Evolutionary conservation across 2,329 filamentous ascomycete species (phyloP), one percentile per base, ranked within the genome.

Genomic region (Colletotrichum truncatum): DNA sequence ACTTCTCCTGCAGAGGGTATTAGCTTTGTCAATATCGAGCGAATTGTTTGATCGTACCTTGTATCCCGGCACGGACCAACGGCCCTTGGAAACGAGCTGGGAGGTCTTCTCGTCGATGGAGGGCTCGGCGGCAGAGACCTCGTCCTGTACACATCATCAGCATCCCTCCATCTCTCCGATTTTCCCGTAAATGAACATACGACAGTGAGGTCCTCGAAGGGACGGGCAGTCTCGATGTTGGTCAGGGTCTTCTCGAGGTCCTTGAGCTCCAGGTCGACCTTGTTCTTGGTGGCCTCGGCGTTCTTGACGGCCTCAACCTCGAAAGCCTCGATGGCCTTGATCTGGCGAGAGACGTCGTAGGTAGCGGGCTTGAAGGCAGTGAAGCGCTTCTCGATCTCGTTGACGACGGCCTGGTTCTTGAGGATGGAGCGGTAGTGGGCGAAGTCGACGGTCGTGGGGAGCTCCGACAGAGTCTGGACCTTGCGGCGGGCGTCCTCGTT

Each of bases 401-500:
- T 91, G 79, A 99, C 81, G 77, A 99, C 87, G 77, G 93, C 91
- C 84, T 93, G 90, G 92, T 99, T 99, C 90, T 98, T 98, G 75
- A 99, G 90, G 74, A 92, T 78, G 78, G 86, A 86, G 82, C 94
- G 94, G 92, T 98, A 99, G 82, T 95, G 88, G 73, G 89, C 82
- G 84, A 99, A 98, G 87, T 99, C 94, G 84, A 99, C 89, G 65
- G 89, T 88, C 76, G 93, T 93, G 70, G 95, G 85, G 79, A 92
- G 90, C 83, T 97, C 93, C 70, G 89, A 90, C 65, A 99, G 93
- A 69, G 89, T 75, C 81, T 92, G 89, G 68, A 99, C 87, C 85
- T 95, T 95, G 86, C 96, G 95, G 84, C 95, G 94, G 78, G 93
- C 95, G 80, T 98, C 94, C 80, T 99, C 96, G 87, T 98, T 98